These are phyloP conservation scores for Dictyostelium intermedium DNA, from an alignment of 78 protist species.

Conservation along the genomic window DNA sequence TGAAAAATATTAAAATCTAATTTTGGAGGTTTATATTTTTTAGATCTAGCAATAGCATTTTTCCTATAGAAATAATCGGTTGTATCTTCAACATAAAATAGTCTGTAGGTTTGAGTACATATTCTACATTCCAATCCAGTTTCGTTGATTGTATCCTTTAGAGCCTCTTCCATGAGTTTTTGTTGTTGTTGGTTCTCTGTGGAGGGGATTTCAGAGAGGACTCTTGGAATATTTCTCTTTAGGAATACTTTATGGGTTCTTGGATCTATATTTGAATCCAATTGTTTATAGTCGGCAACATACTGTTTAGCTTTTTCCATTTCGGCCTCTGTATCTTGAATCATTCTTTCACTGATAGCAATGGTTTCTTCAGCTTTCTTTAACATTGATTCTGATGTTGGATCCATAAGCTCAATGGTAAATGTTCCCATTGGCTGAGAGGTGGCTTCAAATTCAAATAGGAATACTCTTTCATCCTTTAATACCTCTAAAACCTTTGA, in stretches of 20 bases:
- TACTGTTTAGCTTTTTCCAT: constrained; percentile 62
- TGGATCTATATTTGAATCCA: constrained; percentile 69
- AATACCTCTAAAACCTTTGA: constrained; percentile 48
- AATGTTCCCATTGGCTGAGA: constrained; percentile 32
- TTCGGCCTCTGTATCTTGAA: constrained; percentile 29
- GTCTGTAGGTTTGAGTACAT: constrained; percentile 75
- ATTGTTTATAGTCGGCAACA: constrained; percentile 50
- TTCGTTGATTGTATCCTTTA: constrained; percentile 51
- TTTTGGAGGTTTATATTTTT: neutral
- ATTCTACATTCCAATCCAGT: constrained; percentile 74
- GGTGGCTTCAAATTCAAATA: constrained; percentile 72
- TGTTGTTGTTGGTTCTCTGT: neutral
- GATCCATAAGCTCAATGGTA: constrained; percentile 72
- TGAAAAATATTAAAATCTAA: constrained; percentile 1
- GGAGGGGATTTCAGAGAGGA: neutral
- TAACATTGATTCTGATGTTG: constrained; percentile 25
- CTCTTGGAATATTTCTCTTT: constrained; percentile 49
- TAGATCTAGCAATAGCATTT: neutral
- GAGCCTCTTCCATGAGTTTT: neutral
- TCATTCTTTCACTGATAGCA: constrained; percentile 27
- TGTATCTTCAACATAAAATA: constrained; percentile 83
- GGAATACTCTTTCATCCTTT: constrained; percentile 71
- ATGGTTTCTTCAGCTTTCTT: constrained; percentile 63
- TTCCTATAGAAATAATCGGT: constrained; percentile 78
- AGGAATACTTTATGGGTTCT: constrained; percentile 42